These are phyloP conservation scores for Penicillium sp. DNA, from an alignment of 2,329 filamentous ascomycete species.

Conservation along the genomic window DNA sequence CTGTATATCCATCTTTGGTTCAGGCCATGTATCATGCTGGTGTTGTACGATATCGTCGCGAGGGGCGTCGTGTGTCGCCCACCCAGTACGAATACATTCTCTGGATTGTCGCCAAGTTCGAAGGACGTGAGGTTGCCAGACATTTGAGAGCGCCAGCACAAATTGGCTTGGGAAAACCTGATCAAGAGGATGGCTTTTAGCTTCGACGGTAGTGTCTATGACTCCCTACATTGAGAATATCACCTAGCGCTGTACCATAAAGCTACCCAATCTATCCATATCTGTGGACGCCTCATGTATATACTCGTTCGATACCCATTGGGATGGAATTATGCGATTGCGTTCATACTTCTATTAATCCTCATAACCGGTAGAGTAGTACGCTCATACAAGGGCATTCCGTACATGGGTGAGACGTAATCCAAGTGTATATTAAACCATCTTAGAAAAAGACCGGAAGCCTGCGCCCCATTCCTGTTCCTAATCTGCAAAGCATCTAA, in stretches of 20 bases:
- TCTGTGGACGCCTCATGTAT: background rate
- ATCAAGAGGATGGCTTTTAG: background rate
- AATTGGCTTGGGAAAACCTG: constrained; percentile 19
- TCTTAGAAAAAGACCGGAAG: constrained; percentile 17
- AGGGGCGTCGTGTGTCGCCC: constrained; percentile 39
- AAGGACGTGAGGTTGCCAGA: constrained; percentile 48
- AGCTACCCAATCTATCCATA: constrained; percentile 15
- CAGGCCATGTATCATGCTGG: constrained; percentile 57
- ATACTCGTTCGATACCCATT: background rate
- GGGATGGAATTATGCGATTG: background rate
- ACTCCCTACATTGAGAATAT: background rate
- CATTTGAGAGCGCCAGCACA: constrained; percentile 28
- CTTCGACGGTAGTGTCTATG: background rate
- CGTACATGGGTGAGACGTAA: constrained; percentile 12
- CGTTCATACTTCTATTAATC: background rate
- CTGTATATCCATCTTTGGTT: constrained; percentile 48
- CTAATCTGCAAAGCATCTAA: constrained; percentile 27
- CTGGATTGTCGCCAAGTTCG: constrained; percentile 46
- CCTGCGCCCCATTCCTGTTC: constrained; percentile 11
- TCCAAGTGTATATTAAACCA: constrained; percentile 25
- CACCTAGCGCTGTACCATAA: constrained; percentile 9
- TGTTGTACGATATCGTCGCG: constrained; percentile 49
- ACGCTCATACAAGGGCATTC: constrained; percentile 8
- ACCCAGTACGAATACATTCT: constrained; percentile 50
- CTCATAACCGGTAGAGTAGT: background rate